Conservation (phyloP, 192 early-diverging fungal genomes). For the Coemansia aciculifera region DNA sequence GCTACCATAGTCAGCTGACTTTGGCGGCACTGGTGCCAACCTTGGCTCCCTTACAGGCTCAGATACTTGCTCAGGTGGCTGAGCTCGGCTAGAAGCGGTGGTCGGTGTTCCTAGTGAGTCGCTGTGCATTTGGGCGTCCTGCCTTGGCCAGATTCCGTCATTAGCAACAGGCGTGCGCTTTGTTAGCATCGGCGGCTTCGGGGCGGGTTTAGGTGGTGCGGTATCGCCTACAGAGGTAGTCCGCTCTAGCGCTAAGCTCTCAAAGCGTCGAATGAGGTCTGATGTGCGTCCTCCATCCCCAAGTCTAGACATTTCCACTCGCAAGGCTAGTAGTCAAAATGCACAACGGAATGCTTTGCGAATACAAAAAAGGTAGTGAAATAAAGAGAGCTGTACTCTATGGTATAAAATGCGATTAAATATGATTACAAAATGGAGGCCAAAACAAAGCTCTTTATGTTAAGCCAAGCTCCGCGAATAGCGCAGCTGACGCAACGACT, state of each 20-base stretch:
- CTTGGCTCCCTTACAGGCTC: neutral
- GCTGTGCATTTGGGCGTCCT: constrained; percentile 4
- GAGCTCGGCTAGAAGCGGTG: constrained; percentile 2
- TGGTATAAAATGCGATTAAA: neutral
- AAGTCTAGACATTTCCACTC: constrained; percentile 16
- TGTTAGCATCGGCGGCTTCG: constrained; percentile 13
- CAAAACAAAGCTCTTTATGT: neutral
- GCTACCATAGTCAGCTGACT: neutral
- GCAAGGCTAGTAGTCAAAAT: neutral
- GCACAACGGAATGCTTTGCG: neutral
- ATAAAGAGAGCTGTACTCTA: neutral
- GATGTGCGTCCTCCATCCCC: constrained; percentile 32
- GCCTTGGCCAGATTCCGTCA: constrained; percentile 8
- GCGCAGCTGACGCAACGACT: constrained; percentile 1
- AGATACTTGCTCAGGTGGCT: neutral
- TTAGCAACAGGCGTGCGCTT: constrained; percentile 18
- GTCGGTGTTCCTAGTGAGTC: neutral
- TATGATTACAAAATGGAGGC: neutral
- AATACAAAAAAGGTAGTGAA: neutral
- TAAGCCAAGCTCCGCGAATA: neutral
- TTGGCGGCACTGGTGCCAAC: neutral
- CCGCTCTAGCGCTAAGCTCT: constrained; percentile 34
- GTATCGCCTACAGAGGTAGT: neutral
- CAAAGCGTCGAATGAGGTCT: constrained; percentile 48
- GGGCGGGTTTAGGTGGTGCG: constrained; percentile 4